Base-by-base conservation (phyloP, 2,329 filamentous ascomycete species). In the Alternaria sp. region DNA sequence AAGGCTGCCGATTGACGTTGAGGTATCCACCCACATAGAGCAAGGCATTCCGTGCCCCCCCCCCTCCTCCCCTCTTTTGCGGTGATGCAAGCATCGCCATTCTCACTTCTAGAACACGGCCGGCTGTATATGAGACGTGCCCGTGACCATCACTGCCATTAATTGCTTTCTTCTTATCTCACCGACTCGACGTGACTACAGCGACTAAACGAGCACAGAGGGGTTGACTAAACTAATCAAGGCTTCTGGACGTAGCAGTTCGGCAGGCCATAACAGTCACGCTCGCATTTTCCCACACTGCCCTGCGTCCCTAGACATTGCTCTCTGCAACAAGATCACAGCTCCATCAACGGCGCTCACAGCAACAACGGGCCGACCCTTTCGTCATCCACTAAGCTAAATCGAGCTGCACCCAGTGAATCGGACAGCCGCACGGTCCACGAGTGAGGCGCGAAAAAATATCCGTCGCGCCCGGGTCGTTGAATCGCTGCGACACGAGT, bases 281-380 rank as follows among this genome's bases (percentile, higher is more conserved):
- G 33, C 29, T 61, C 46, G 24, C 44, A 29, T 53, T 39, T 40
- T 31, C 31, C 36, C 51, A 26, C 49, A 45, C 50, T 55, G 50
- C 55, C 41, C 42, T 34, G 34, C 44, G 31, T 56, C 53, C 44
- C 52, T 33, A 48, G 44, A 57, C 44, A 51, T 56, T 53, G 39
- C 42, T 51, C 42, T 51, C 52, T 54, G 39, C 45, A 21, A 28
- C 17, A 53, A 49, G 14, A 37, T 34, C 37, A 31, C 50, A 53
- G 51, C 56, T 58, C 58, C 48, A 45, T 40, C 51, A 61, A 59
- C 61, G 51, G 51, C 54, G 51, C 60, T 69, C 64, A 62, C 61
- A 62, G 54, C 60, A 63, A 65, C 61, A 65, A 67, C 71, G 72
- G 72, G 70, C 72, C 72, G 72, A 66, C 58, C 72, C 72, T 70